Evolutionary conservation across 371 early-diverging fungal genomes (phyloP).

Genomic region (Apophysomyces ossiformis): DNA sequence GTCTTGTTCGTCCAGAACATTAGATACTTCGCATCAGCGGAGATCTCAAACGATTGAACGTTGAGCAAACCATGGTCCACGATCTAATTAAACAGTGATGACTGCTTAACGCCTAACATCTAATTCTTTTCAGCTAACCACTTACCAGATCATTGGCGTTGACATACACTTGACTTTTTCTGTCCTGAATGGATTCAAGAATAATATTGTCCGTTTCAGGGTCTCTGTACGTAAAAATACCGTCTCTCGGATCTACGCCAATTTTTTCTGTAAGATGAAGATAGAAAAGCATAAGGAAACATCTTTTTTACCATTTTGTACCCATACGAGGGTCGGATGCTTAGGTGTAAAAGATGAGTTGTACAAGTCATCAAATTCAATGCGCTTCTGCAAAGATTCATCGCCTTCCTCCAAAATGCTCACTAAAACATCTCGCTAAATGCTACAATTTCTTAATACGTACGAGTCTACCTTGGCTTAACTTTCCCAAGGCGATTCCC

Average conservation of each 20-base stretch:
- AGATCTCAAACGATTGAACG: conserved; percentile 62
- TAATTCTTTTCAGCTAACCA: conserved; percentile 15
- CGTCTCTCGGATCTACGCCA: conserved; percentile 37
- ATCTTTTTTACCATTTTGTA: conserved; percentile 49
- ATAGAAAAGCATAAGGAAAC: no score
- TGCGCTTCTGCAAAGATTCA: conserved; percentile 9
- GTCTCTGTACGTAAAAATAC: conserved; percentile 53
- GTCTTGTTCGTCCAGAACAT: conserved; percentile 68
- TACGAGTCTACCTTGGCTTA: not conserved
- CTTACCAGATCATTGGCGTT: conserved; percentile 35
- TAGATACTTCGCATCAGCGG: conserved; percentile 79
- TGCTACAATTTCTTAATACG: not conserved
- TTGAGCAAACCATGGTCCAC: conserved; percentile 30
- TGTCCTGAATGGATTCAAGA: conserved; percentile 41
- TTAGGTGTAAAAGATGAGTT: conserved; percentile 52
- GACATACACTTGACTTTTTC: conserved; percentile 37
- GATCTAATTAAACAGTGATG: conserved; percentile 13
- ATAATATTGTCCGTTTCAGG: conserved; percentile 50
- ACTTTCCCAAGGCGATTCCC: not conserved
- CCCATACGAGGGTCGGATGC: conserved; percentile 51
- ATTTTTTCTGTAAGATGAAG: not conserved
- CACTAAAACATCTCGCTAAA: not conserved
- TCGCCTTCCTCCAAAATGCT: not conserved
- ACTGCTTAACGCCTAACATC: not conserved
- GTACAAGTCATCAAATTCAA: conserved; percentile 55